Evolutionary conservation across 1,284 basidiomycete genomes (phyloP), one percentile per base, ranked within the genome.

Genomic region (Singerocomus rubriflavus): DNA sequence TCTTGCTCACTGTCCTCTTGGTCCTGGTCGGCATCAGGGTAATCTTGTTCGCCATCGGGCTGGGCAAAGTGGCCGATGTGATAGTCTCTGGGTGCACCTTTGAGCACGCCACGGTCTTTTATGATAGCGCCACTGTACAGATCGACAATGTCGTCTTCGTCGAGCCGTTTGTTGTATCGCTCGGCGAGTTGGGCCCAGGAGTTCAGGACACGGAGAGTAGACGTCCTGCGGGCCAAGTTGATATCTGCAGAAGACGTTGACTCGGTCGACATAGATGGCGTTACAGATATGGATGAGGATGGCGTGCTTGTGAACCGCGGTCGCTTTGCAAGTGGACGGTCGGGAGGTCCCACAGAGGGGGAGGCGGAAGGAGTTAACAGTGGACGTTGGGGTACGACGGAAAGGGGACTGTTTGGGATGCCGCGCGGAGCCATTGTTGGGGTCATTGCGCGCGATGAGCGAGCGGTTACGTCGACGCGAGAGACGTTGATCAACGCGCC

Each of bases 111-210:
- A 51, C 84, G 78, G 63, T 90, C 84, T 59, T 79, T 80, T 48
- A 86, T 68, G 35, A 90, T 72, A 48, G 76, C 65, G 17, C 73
- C 76, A 8, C 79, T 80, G 43, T 72, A 68, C 3, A 90, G 67
- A 61, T 90, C 83, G 32, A 90, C 74, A 44, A 89, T 83, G 61
- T 90, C 88, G 65, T 90, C 87, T 59, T 89, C 81, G 55, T 88
- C 85, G 27, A 88, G 68, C 35, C 75, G 73, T 44, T 79, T 75
- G 33, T 77, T 75, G 62, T 88, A 86, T 37, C 83, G 78, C 39
- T 82, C 80, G 4, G 77, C 85, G 11, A 90, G 76, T 36, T 78
- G 73, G 16, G 78, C 73, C 87, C 88, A 89, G 16, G 79, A 70
- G 56, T 79, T 75, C 30, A 81, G 67, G 33, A 90, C 71, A 6